A percentile compares a stretch with the other conserved stretches of the same genome.
These are phyloP conservation scores for Musa beccarii DNA, from an alignment of 176 grass and related monocot species.

Conservation along the genomic window DNA sequence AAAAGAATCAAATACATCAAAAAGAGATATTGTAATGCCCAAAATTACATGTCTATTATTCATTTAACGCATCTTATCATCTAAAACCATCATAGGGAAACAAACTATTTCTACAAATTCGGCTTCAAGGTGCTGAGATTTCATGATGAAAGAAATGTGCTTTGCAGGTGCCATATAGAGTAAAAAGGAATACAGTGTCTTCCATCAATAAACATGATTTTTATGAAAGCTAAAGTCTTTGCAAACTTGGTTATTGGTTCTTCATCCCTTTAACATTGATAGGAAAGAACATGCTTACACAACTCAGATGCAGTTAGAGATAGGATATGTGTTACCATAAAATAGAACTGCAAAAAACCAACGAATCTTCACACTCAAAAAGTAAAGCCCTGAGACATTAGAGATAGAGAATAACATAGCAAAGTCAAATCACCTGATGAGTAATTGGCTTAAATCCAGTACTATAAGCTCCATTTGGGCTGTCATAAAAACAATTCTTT, in stretches of 20 bases:
- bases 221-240: no score
- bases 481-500: conserved; percentile 23
- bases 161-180: no score
- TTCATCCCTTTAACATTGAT: background rate
- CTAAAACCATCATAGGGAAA: background rate
- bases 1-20: background rate
- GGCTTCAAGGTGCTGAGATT: background rate
- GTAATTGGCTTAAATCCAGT: conserved; percentile 94
- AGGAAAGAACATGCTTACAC: background rate
- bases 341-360: background rate
- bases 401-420: background rate
- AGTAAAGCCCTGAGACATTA: background rate
- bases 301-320: background rate
- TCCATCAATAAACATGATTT: no score
- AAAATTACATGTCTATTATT: background rate
- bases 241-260: background rate
- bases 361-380: background rate
- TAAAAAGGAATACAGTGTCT: no score
- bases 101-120: background rate
- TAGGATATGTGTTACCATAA: background rate
- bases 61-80: background rate
- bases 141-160: no score
- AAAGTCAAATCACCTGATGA: conserved; percentile 55
- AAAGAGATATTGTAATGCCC: background rate
- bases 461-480: conserved; percentile 96